Evolutionary conservation across 108 stramenopile species (phyloP).

Genomic region (Nitzschia sp.): DNA sequence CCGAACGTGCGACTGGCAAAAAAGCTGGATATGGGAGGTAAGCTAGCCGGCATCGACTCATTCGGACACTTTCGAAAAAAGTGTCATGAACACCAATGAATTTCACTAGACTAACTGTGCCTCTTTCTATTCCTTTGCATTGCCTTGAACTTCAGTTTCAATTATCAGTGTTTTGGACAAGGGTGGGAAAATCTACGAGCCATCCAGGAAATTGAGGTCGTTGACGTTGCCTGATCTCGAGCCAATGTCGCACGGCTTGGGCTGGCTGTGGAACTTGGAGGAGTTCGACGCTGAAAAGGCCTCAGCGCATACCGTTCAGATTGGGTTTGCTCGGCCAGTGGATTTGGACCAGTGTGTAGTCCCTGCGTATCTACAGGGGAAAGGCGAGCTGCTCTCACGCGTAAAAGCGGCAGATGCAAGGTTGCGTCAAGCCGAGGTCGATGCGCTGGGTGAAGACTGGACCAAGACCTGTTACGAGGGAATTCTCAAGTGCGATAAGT

Average conservation of each 20-base stretch:
- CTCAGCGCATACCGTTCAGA: slow-evolving; percentile 59
- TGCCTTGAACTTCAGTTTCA: slow-evolving; percentile 45
- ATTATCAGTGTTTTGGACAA: slow-evolving; percentile 89
- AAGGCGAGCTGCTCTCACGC: slow-evolving; percentile 37
- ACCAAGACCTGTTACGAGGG: slow-evolving; percentile 67
- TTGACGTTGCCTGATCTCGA: slow-evolving; percentile 78
- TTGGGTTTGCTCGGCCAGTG: slow-evolving; percentile 71
- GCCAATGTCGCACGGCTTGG: slow-evolving; percentile 63
- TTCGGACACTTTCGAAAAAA: too few relatives aligned
- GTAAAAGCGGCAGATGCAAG: slow-evolving; percentile 34
- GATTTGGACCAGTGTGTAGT: slow-evolving; percentile 76
- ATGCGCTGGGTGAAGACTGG: slow-evolving; percentile 76
- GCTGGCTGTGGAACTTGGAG: slow-evolving; percentile 68
- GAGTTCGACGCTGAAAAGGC: slow-evolving; percentile 30
- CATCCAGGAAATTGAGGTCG: slow-evolving; percentile 62
- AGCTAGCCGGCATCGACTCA: too few relatives aligned
- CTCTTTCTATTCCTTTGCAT: not conserved
- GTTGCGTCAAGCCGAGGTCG: slow-evolving; percentile 49
- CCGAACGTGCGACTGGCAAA: slow-evolving; percentile 59
- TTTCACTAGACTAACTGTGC: not conserved
- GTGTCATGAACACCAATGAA: not conserved
- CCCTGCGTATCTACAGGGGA: slow-evolving; percentile 37
- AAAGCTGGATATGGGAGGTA: slow-evolving; percentile 77
- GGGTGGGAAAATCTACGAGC: slow-evolving; percentile 76
- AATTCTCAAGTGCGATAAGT: slow-evolving; percentile 60